These are phyloP conservation scores for Clausena lansium DNA, from an alignment of 345 rosid species.

Conservation along the genomic window DNA sequence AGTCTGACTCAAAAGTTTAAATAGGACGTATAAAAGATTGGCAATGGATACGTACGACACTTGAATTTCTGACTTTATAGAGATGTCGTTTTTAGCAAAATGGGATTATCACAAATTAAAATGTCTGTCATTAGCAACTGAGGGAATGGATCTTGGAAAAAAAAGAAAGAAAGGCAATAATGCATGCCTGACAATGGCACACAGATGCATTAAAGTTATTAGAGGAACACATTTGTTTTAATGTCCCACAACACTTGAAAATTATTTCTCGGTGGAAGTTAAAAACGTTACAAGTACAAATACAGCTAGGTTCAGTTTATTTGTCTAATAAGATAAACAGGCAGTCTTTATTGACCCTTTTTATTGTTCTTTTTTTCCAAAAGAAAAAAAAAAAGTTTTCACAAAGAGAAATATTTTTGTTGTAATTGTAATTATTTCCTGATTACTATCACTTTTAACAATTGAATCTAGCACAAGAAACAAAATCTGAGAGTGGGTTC, in stretches of 20 bases:
- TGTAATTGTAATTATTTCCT: not conserved
- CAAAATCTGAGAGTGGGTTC: not conserved
- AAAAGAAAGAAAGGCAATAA: not conserved
- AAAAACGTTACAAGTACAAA: not conserved
- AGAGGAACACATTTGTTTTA: not conserved
- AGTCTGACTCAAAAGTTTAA: not conserved
- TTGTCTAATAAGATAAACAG: not conserved
- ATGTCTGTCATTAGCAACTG: slow-evolving; percentile 21
- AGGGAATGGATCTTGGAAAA: slow-evolving; percentile 28
- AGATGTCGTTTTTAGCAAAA: not conserved
- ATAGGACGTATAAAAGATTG: not conserved
- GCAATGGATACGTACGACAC: not conserved
- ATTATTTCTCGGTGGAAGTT: not conserved
- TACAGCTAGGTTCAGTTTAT: not conserved
- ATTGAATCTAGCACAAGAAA: slow-evolving; percentile 14
- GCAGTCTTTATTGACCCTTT: slow-evolving; percentile 22
- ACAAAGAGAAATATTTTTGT: not conserved
- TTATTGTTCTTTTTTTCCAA: no score
- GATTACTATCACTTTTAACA: not conserved
- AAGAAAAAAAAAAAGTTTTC: no score
- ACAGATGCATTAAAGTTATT: not conserved
- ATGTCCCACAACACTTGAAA: slow-evolving; percentile 1
- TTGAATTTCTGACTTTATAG: not conserved
- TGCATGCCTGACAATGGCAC: not conserved
- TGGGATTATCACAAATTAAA: not conserved